Percentiles rank a stretch among this genome's conserved stretches.
Conservation (phyloP, 768 basidiomycete species). For the Tephrocybe sp. region DNA sequence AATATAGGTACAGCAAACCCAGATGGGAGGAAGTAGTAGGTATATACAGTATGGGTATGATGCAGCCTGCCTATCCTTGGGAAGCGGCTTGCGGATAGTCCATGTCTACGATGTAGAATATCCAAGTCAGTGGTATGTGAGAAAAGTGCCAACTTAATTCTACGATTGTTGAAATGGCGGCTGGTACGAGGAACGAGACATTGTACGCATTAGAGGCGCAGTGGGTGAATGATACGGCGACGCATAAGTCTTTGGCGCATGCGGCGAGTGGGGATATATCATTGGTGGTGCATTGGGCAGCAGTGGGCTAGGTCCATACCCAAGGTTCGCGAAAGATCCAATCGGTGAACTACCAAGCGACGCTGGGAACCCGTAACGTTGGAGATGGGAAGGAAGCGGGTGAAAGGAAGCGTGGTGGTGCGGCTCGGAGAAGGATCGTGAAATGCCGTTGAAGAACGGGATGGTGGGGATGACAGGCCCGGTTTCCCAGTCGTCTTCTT, state of each 20-base stretch:
- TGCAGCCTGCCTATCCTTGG: background rate
- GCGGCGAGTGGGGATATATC: conserved; percentile 14
- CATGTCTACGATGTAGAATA: conserved; percentile 1
- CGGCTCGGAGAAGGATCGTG: conserved; percentile 14
- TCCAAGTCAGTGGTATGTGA: background rate
- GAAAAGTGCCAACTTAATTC: background rate
- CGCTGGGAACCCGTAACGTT: conserved; percentile 4
- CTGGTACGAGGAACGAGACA: conserved; percentile 8
- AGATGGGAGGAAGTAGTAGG: background rate
- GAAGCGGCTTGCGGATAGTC: background rate
- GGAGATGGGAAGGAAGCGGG: conserved; percentile 3
- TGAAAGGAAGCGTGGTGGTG: conserved; percentile 3
- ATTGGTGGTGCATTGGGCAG: background rate
- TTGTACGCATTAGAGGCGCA: conserved; percentile 8
- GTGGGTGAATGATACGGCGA: conserved; percentile 16
- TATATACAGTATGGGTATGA: conserved; percentile 9
- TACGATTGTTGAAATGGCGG: conserved; percentile 6
- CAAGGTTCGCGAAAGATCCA: conserved; percentile 11
- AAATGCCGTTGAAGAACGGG: conserved; percentile 14
- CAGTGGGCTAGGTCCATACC: conserved; percentile 6
- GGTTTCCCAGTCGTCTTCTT: conserved; percentile 29
- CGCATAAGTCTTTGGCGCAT: conserved; percentile 10
- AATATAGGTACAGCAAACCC: conserved; percentile 1
- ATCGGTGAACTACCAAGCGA: conserved; percentile 12
- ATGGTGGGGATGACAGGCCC: conserved; percentile 33